These are phyloP conservation scores for Rhinocladiella similis DNA, from an alignment of 2,329 filamentous ascomycete species.

Conservation along the genomic window DNA sequence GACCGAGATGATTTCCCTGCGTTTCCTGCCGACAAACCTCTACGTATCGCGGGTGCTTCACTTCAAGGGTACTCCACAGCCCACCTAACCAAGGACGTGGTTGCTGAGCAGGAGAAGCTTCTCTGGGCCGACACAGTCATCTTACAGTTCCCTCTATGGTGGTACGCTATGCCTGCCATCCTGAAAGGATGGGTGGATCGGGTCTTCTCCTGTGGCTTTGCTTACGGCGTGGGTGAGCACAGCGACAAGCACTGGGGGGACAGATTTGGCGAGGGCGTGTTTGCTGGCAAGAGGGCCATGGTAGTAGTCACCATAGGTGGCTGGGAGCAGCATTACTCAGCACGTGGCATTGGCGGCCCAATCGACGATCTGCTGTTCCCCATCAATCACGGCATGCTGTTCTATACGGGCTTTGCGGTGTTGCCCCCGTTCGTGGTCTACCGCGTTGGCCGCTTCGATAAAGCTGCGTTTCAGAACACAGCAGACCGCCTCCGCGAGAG, in stretches of 20 bases:
- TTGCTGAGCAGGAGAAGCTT: conserved; percentile 4
- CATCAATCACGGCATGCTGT: conserved; percentile 3
- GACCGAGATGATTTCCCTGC: conserved; percentile 5
- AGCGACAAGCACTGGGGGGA: conserved; percentile 7
- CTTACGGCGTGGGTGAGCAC: conserved; percentile 5
- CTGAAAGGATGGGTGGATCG: conserved; percentile 4
- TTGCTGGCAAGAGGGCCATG: conserved; percentile 2
- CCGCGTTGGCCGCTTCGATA: not conserved
- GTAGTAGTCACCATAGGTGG: conserved; percentile 3
- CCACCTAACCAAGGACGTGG: not conserved
- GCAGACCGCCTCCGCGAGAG: conserved; percentile 5
- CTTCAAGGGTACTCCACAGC: not conserved
- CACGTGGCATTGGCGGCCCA: conserved; percentile 2
- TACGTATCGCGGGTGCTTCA: not conserved
- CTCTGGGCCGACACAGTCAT: conserved; percentile 4
- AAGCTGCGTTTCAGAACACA: not conserved
- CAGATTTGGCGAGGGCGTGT: conserved; percentile 6
- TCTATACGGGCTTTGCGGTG: conserved; percentile 3
- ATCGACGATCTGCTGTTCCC: conserved; percentile 5
- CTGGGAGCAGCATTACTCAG: not conserved
- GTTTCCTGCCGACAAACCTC: not conserved
- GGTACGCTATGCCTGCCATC: conserved; percentile 6
- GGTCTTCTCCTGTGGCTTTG: conserved; percentile 8
- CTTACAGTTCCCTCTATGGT: conserved; percentile 6
- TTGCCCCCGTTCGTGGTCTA: conserved; percentile 4